Conservation (phyloP, 2,329 filamentous ascomycete species). For the Aquanectria penicillioides region DNA sequence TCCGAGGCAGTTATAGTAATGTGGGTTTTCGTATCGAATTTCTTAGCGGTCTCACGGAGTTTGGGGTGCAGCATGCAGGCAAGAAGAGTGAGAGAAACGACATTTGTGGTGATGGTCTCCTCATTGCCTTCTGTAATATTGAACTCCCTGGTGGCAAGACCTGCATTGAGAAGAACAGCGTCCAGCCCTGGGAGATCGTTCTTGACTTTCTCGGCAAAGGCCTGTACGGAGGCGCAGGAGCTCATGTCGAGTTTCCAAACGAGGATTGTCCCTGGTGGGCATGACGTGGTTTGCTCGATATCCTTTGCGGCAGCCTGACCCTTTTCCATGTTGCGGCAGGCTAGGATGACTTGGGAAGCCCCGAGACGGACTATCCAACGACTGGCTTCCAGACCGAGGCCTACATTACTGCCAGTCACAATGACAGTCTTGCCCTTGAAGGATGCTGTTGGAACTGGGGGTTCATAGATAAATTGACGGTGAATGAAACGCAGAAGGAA, state of each 20-base stretch:
- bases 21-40: slow-evolving; percentile 33
- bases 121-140: slow-evolving; percentile 58
- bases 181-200: slow-evolving; percentile 54
- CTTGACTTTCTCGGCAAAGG: slow-evolving; percentile 52
- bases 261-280: background rate
- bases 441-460: too few species aligned
- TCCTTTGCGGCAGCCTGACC: background rate
- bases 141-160: slow-evolving; percentile 43
- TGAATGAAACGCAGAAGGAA: too few species aligned
- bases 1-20: slow-evolving; percentile 43
- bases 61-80: slow-evolving; percentile 61
- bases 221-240: slow-evolving; percentile 54
- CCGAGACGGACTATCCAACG: background rate
- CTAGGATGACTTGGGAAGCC: slow-evolving; percentile 1
- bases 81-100: slow-evolving; percentile 62
- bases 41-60: slow-evolving; percentile 52
- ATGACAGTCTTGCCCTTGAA: slow-evolving; percentile 11
- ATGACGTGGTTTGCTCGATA: background rate
- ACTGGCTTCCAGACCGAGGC: slow-evolving; percentile 7
- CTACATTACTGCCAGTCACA: slow-evolving; percentile 9
- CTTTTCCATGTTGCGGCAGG: background rate
- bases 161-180: slow-evolving; percentile 54
- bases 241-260: slow-evolving; percentile 7
- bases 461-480: too few species aligned
- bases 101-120: slow-evolving; percentile 61